A percentile compares a stretch with the other conserved stretches of the same genome.
Evolutionary conservation across 495 filamentous ascomycete genomes (phyloP).

Genomic region (Podospora fimiseda): DNA sequence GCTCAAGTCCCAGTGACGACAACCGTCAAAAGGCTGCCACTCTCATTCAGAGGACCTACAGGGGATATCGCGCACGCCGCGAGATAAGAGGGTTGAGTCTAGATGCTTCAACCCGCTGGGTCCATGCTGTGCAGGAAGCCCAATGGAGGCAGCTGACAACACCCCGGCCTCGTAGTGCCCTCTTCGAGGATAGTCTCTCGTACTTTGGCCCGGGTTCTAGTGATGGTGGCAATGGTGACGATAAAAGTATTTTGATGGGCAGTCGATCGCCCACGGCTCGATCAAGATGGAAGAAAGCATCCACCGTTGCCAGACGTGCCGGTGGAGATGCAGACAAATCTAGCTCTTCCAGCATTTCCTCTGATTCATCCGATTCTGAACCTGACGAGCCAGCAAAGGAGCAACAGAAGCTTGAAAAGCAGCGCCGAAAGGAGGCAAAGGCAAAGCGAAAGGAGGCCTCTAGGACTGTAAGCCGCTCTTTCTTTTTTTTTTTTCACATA

Average conservation of each 20-base stretch:
- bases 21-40: conserved; percentile 39
- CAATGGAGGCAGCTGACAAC: conserved; percentile 51
- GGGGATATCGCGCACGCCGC: conserved; percentile 63
- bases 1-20: conserved; percentile 8
- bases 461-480: too few species aligned
- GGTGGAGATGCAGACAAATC: too few species aligned
- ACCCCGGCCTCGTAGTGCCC: conserved; percentile 36
- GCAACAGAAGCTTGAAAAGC: conserved; percentile 30
- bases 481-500: too few species aligned
- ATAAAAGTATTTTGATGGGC: too few species aligned
- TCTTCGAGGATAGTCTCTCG: conserved; percentile 5
- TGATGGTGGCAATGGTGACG: too few species aligned
- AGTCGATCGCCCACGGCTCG: too few species aligned
- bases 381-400: conserved; percentile 22
- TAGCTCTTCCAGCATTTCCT: background rate
- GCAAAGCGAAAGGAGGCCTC: conserved; percentile 48
- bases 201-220: too few species aligned
- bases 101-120: conserved; percentile 62
- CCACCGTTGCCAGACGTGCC: too few species aligned
- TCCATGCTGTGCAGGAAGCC: conserved; percentile 59
- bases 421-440: conserved; percentile 40
- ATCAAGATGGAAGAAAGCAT: too few species aligned
- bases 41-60: conserved; percentile 60
- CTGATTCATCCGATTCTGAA: conserved; percentile 18
- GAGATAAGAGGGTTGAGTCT: conserved; percentile 58